Evolutionary conservation across 1,284 basidiomycete species (phyloP), one percentile per base, ranked within the genome.

Genomic region (Ganoderma multipileum): DNA sequence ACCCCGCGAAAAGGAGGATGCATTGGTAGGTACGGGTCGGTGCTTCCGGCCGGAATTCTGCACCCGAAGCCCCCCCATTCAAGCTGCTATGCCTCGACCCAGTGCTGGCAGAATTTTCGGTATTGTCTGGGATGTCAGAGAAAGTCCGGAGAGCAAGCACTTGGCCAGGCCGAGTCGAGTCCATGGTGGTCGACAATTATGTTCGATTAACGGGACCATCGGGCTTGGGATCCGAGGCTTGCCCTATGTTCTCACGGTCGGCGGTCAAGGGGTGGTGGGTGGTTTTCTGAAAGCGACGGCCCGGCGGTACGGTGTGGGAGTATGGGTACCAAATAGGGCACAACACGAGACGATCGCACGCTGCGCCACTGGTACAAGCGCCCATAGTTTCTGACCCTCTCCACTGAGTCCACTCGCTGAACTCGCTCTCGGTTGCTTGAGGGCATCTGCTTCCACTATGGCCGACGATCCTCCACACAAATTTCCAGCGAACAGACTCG

Each of bases 401-500:
- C 62, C 68, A n/a, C n/a, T n/a, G n/a, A n/a, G n/a, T n/a, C n/a
- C n/a, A 47, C 59, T 23, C 50, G 44, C 50, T 38, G 36, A 50
- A 52, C 59, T 61, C 66, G 5, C 41, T 65, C 66, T 63, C 65
- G n/a, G 39, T 55, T 55, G 44, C 47, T 60, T 33, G 26, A 59
- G 28, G 18, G 16, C 52, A 39, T 26, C 61, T 65, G 30, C 55
- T 59, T 5, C 14, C 62, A 65, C 23, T 65, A 79, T 77, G 77
- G 70, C 71, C 33, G 75, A 77, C 61, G 70, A 71, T n/a, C 68
- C 74, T 2, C 69, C 71, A 18, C 68, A 76, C 23, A 75, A 73
- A 41, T 77, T 70, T 58, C 82, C 89, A 1, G 82, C 89, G 12
- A 87, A 89, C 11, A 92, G 89, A 82, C 87, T 94, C 33, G 92